phyloP scores from a whole-genome alignment of 108 stramenopile genomes.

The Seminavis robusta region DNA sequence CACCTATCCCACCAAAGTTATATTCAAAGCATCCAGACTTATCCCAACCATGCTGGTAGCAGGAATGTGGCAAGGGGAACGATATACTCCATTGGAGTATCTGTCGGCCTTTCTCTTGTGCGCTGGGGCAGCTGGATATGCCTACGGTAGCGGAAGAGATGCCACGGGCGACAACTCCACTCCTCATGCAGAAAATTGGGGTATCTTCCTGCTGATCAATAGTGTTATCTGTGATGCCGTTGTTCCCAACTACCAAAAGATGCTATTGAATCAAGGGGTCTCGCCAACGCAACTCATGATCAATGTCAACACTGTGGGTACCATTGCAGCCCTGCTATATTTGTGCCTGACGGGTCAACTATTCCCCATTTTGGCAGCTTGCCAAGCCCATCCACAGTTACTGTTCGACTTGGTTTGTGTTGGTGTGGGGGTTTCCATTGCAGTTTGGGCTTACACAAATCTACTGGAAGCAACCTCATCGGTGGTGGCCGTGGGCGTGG shows the following conservation, averaged over 20 bases:
- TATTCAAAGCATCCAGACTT: slow-evolving; percentile 60
- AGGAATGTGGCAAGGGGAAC: slow-evolving; percentile 19
- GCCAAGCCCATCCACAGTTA: slow-evolving; percentile 34
- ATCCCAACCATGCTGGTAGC: slow-evolving; percentile 77
- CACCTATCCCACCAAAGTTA: slow-evolving; percentile 66
- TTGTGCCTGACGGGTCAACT: slow-evolving; percentile 24
- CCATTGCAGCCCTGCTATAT: slow-evolving; percentile 26
- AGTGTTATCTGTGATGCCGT: slow-evolving; percentile 71
- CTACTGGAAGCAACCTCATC: slow-evolving; percentile 44
- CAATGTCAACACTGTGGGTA: slow-evolving; percentile 62
- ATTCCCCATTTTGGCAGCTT: slow-evolving; percentile 6
- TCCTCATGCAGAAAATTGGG: too few relatives aligned
- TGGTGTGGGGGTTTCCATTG: slow-evolving; percentile 49
- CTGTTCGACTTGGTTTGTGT: slow-evolving; percentile 35
- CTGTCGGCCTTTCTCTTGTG: slow-evolving; percentile 49
- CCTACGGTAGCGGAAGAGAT: slow-evolving; percentile 9
- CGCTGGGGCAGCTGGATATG: slow-evolving; percentile 61
- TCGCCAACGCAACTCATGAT: slow-evolving; percentile 53
- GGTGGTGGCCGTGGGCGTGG: slow-evolving; percentile 56
- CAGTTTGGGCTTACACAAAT: slow-evolving; percentile 57
- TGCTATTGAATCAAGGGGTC: slow-evolving; percentile 54
- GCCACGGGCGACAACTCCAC: slow-evolving; percentile 15
- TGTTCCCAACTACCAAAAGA: slow-evolving; percentile 62
- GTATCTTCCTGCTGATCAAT: slow-evolving; percentile 38
- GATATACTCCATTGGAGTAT: slow-evolving; percentile 45